Base-by-base conservation (phyloP, 164 flowering plant genomes). In the Magnolia kwangsiensis region DNA sequence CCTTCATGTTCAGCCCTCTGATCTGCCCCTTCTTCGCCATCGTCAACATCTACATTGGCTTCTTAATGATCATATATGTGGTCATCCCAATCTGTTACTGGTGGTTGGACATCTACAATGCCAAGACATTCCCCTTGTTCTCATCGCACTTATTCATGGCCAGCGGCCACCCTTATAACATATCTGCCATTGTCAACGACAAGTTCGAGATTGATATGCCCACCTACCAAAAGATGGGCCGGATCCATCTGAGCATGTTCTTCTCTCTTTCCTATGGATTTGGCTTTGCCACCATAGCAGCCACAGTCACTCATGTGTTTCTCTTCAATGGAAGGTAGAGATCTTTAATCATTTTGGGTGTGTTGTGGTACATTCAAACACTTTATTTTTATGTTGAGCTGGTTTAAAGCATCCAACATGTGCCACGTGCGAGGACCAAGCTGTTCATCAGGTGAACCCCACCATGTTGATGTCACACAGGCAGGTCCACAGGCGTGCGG, bases 261-360 rank as follows among this genome's bases (percentile, higher is more conserved):
- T 89, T 90, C 61, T 85, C 89, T 23, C 77, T 89, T 5, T 51
- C 88, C 0, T 90, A 89, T 66, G 94, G 92, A 14, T 75, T 89
- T 14, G 88, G 89, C 2, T 90, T 90, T 51, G 94, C 92, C 1
- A 79, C 90, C 51, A 82, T 90, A 31, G 85, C 83, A 7, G 74
- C 94, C 23, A 88, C 90, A 7, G 82, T 89, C 50, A 78, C 89
- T 7, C 94, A 90, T 77, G 92, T 89, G 7, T 80, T 72, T 1
- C 63, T 89, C 37, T 90, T 90, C 76, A 79, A 90, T 79, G 91
- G 92, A 76, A 90, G 85, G 94, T 87, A 82, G 63, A 29, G 45
- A 37, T 37, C 45, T 37, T 37, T 37, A 37, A 3, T 37, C 3
- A 65, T 65, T 21, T 65, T 21, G 8, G 16, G 1, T 59, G 16